Base-by-base conservation (phyloP, 2,329 filamentous ascomycete species). In the Fusarium cyanostomum region DNA sequence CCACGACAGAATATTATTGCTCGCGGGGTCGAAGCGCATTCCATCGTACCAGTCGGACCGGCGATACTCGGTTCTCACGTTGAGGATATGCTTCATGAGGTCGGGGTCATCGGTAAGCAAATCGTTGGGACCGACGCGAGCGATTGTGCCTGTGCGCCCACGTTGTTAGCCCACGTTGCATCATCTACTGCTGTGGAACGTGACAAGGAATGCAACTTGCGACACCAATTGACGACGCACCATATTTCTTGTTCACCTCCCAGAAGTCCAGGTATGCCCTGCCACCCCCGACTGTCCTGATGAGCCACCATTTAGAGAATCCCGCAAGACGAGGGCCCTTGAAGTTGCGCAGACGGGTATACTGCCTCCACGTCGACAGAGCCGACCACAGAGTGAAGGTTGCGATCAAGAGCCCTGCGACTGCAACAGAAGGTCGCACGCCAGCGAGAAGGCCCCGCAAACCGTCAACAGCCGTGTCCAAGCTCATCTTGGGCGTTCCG, bases 1-100 rank as follows among this genome's bases (percentile, higher is more conserved):
- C 50, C 79, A 75, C 0, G 81, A 83, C 51, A 85, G 78, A 6
- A 86, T 75, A 49, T 82, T 84, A 59, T 85, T 79, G 35, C 77
- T 75, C 28, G 81, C 77, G 0, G 82, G 81, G 59, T 87, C 79
- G 61, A 88, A 77, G n/a, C 80, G 78, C 65, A 82, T 76, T 1
- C 77, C 79, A 50, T 80, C 75, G 64, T 84, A 84, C 80, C 81
- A 84, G 1, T 67, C 65, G 2, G 74, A 74, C 1, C 76, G 73
- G 3, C 54, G 60, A 44, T 79, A 80, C 2, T 66, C 59, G 15
- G 73, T 74, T 11, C 77, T 70, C 6, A 76, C 75, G 3, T 64
- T 71, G 39, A 71, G 70, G 44, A 79, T 74, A 9, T 71, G 71
- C 21, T 72, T 73, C 49, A 79, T 65, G 15, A 79, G 59, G 5